A percentile compares a stretch with the other conserved stretches of the same genome.
Evolutionary conservation across 768 basidiomycete genomes (phyloP).

Genomic region (Cubamyces sp.): DNA sequence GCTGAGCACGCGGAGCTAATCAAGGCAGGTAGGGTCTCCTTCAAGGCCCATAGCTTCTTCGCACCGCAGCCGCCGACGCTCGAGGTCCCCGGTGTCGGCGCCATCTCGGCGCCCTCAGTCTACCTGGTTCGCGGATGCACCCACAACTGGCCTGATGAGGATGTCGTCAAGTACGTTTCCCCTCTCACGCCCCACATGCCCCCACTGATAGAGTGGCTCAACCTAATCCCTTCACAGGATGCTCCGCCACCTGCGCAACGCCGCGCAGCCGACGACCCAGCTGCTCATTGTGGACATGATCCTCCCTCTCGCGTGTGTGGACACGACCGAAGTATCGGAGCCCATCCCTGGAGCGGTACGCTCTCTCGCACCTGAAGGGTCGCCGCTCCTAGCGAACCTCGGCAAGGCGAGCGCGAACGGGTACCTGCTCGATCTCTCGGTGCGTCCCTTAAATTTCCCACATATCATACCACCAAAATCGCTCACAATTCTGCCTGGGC

Average conservation of each 20-base stretch:
- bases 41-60: conserved; percentile 19
- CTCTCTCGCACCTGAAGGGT: conserved; percentile 13
- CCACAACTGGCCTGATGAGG: conserved; percentile 22
- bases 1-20: conserved; percentile 4
- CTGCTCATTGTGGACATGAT: conserved; percentile 18
- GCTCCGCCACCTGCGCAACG: conserved; percentile 7
- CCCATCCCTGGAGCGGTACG: conserved; percentile 12
- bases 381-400: conserved; percentile 24
- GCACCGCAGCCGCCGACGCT: conserved; percentile 3
- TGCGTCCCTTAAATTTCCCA: background rate
- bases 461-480: background rate
- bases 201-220: no score
- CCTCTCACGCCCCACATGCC: background rate
- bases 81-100: conserved; percentile 10
- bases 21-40: conserved; percentile 6
- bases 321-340: background rate
- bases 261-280: conserved; percentile 12
- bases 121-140: conserved; percentile 15
- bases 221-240: conserved; percentile 7
- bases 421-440: conserved; percentile 20
- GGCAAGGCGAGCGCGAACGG: conserved; percentile 13
- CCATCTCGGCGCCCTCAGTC: background rate
- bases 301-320: conserved; percentile 19
- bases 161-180: background rate
- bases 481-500: background rate